Evolutionary conservation across 176 grass and related monocot species (phyloP).

Genomic region (Phragmites australis): DNA sequence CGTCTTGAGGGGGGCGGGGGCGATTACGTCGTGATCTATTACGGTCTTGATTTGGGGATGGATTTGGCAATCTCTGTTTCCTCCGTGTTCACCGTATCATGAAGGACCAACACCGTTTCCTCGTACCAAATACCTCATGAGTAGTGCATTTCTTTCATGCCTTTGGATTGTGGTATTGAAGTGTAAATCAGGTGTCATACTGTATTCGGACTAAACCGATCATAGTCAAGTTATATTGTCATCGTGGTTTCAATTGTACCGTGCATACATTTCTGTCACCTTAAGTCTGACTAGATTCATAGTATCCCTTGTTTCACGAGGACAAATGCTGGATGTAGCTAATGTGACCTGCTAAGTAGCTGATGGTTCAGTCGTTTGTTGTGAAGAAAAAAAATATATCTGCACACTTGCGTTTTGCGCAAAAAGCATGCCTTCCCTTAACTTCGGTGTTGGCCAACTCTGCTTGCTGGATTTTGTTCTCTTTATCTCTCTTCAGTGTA

Average conservation of each 20-base stretch:
- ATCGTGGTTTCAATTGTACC: not conserved
- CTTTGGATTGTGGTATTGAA: not conserved
- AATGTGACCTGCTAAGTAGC: not conserved
- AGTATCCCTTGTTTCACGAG: not conserved
- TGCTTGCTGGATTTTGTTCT: not conserved
- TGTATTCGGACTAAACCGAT: not conserved
- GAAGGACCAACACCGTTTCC: not conserved
- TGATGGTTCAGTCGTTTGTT: not conserved
- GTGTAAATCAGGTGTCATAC: not conserved
- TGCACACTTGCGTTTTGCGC: not conserved
- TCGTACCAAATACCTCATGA: not conserved
- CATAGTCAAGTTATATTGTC: not conserved
- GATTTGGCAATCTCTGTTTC: not conserved
- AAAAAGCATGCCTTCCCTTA: not conserved
- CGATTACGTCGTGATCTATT: not conserved
- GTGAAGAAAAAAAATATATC: not conserved
- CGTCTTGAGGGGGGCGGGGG: no score
- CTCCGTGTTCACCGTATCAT: not conserved
- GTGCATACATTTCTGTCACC: not conserved
- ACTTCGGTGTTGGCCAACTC: not conserved
- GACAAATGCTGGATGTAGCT: not conserved
- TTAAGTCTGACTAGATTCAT: not conserved
- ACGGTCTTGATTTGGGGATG: not conserved
- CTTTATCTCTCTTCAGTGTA: not conserved
- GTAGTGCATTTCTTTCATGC: not conserved